Percentiles rank a stretch among this genome's conserved stretches.
phyloP scores from a whole-genome alignment of 768 basidiomycete species.

The Tephrocybe sp. region DNA sequence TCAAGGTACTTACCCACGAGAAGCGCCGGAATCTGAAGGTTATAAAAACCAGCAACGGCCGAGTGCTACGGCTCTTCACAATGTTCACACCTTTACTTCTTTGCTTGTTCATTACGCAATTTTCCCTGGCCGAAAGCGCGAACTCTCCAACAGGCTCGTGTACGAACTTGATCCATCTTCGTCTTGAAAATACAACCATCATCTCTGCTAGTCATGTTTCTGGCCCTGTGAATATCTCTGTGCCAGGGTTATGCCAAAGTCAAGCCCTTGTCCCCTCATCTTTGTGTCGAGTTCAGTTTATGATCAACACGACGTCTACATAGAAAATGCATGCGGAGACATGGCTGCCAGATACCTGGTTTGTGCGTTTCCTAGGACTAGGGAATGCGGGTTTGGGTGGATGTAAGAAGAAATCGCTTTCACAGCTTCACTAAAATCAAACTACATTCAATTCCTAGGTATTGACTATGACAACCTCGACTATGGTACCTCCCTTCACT shows the following conservation, averaged over 20 bases:
- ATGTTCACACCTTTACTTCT: too few relatives aligned
- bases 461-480: constrained; percentile 8
- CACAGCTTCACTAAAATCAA: too few relatives aligned
- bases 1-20: too few relatives aligned
- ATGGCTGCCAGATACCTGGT: constrained; percentile 13
- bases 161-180: not conserved
- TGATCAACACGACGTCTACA: constrained; percentile 6
- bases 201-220: not conserved
- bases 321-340: constrained; percentile 8
- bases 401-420: not conserved
- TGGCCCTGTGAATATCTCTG: not conserved
- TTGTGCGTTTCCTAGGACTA: constrained; percentile 6
- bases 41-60: too few relatives aligned
- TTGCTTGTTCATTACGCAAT: too few relatives aligned
- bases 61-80: too few relatives aligned
- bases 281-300: constrained; percentile 10
- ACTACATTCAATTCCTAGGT: not conserved
- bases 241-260: constrained; percentile 6
- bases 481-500: constrained; percentile 9
- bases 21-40: too few relatives aligned
- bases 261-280: not conserved
- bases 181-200: constrained; percentile 3
- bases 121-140: too few relatives aligned
- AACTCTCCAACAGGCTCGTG: too few relatives aligned
- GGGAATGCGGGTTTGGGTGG: constrained; percentile 9